phyloP scores from a whole-genome alignment of 495 filamentous ascomycete species.

The Xylaria palmicola region DNA sequence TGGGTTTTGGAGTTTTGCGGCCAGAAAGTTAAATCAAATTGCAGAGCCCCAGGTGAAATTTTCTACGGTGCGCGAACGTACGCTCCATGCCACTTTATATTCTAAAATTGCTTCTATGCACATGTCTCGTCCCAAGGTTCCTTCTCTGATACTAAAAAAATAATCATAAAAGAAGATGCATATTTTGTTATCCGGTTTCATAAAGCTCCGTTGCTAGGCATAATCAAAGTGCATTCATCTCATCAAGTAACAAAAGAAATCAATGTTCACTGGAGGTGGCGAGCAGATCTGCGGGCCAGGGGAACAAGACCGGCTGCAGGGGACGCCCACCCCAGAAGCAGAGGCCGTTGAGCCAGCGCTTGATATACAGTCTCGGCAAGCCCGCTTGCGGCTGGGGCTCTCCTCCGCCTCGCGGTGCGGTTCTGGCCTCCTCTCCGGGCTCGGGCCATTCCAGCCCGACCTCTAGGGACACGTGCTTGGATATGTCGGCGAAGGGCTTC shows the following conservation, averaged over 20 bases:
- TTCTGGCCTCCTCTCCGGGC: not conserved
- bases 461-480: constrained; percentile 33
- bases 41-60: too few species aligned
- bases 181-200: too few species aligned
- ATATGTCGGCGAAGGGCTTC: constrained; percentile 8
- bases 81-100: not conserved
- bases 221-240: not conserved
- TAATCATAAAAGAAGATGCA: too few species aligned
- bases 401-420: not conserved
- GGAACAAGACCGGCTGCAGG: constrained; percentile 24
- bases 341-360: constrained; percentile 33
- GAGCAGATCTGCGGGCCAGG: constrained; percentile 29
- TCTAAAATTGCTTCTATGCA: not conserved
- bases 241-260: not conserved
- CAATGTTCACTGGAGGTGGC: constrained; percentile 7
- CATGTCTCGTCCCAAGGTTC: not conserved
- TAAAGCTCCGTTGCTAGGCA: not conserved
- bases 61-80: too few species aligned
- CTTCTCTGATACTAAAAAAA: not conserved
- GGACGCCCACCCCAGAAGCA: constrained; percentile 20
- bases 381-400: not conserved
- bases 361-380: constrained; percentile 26
- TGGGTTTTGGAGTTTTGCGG: too few species aligned
- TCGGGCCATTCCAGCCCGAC: constrained; percentile 24
- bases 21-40: too few species aligned